Conservation (phyloP, 345 rosid species). For the Hypericum perforatum region DNA sequence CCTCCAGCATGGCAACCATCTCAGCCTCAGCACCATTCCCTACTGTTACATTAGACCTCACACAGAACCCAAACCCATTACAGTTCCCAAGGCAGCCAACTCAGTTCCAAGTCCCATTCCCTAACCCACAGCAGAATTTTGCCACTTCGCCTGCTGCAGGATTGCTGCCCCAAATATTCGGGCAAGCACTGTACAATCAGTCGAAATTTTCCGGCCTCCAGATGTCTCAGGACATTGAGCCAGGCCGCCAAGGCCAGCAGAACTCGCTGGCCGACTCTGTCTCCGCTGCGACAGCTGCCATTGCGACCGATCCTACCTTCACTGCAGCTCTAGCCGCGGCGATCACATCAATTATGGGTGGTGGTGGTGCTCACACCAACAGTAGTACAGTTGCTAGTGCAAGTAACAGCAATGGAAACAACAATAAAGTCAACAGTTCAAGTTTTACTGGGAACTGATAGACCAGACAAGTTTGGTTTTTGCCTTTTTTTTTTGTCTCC, state of each 20-base stretch:
- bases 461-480: background rate
- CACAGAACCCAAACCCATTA: slow-evolving; percentile 1
- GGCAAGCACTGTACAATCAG: slow-evolving; percentile 30
- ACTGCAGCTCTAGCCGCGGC: slow-evolving; percentile 65
- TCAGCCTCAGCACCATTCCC: slow-evolving; percentile 31
- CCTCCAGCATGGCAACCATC: slow-evolving; percentile 14
- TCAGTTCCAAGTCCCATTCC: background rate
- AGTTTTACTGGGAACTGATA: slow-evolving; percentile 21
- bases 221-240: slow-evolving; percentile 14
- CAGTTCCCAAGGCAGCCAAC: background rate
- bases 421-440: slow-evolving; percentile 19
- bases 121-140: slow-evolving; percentile 17
- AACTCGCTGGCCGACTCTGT: slow-evolving; percentile 30
- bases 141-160: slow-evolving; percentile 16
- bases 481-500: background rate
- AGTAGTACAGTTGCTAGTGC: slow-evolving; percentile 9
- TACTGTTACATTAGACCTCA: slow-evolving; percentile 25
- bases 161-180: slow-evolving; percentile 50
- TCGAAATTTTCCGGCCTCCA: background rate
- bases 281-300: slow-evolving; percentile 38
- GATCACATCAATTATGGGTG: slow-evolving; percentile 39
- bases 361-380: slow-evolving; percentile 22
- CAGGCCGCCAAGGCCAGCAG: slow-evolving; percentile 27
- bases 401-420: background rate
- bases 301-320: slow-evolving; percentile 53